Base-by-base conservation (phyloP, 2,329 filamentous ascomycete species). In the Arthrobotrys sinensis region DNA sequence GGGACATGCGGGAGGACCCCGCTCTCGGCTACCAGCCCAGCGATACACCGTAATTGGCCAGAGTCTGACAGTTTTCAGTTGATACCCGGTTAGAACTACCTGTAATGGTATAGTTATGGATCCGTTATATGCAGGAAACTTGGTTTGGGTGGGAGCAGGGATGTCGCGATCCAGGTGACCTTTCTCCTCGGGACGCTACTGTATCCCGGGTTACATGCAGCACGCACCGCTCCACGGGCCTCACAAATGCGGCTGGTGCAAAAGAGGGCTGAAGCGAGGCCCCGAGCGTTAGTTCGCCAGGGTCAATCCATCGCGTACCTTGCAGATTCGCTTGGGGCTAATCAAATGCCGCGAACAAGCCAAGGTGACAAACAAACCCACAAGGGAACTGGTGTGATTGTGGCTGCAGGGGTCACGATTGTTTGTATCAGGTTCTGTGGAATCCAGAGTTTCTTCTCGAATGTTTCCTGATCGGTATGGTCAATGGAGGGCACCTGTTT, bases 1-100 rank as follows among this genome's bases (percentile, higher is more conserved):
- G 72, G 72, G 70, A 75, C 70, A 75, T 75, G 70, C 70, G 70
- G 63, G 70, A 75, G 63, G 53, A 76, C 64, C 72, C 72, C 72
- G 72, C 72, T 70, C 52, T 76, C 57, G 57, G 65, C 28, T 75
- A 60, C 53, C 38, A 43, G 36, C 28, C 16, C 46, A 60, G 50
- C 48, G 57, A 70, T 57, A 19, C 45, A 24, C 40, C 21, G n/a
- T 65, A 46, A 75, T 75, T 75, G 55, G 64, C 24, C 45, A 57
- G n/a, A 48, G 28, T 43, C 50, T 69, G 64, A 55, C 53, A 69
- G 70, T 62, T 68, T 68, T 45, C 62, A 67, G 52, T 52, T 66
- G 50, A 53, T 53, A 16, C 36, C 71, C 72, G 72, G 64, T 62
- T 76, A 48, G 57, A 50, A 65, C 36, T 76, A 32, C 72, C 65